Base-by-base conservation (phyloP, 306 rosid species). In the Malus orientalis region DNA sequence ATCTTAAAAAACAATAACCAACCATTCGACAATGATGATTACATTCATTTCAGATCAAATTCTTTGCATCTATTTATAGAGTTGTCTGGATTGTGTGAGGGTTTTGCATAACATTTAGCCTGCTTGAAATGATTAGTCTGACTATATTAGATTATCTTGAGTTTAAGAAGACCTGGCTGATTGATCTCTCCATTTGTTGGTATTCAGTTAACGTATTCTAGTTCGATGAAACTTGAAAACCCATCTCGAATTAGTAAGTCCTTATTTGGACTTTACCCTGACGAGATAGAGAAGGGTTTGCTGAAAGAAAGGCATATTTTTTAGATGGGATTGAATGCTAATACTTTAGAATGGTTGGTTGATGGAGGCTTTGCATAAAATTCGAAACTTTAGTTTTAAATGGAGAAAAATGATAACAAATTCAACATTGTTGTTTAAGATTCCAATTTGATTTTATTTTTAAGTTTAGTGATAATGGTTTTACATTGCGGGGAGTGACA, bases 51-150 rank as follows among this genome's bases (percentile, higher is more conserved):
- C 15, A 11, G 36, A 74, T 77, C 11, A 29, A 27, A 55, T 63
- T 68, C 76, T 63, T 65, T 11, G 44, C 44, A 64, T 64, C 20
- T 64, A 64, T 2, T 32, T 12, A 61, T 25, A 32, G 22, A 64
- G 44, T 64, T 73, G 33, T 68, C 45, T 64, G 14, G 60, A 25
- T 69, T 33, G 62, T 36, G 62, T 25, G 42, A 45, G 22, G 66
- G 7, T 82, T 75, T 77, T 58, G 54, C 83, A 75, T 64, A 45
- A 16, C 73, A 77, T 64, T 49, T 67, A 38, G 63, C 76, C 75
- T 69, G 66, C 69, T 23, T 57, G 30, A 36, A 51, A 75, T 80
- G 78, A 84, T 71, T 75, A 72, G 51, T 76, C 77, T 69, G 58
- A 53, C 22, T 23, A 58, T 64, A n/a, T 16, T 40, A 9, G 29